phyloP scores from a whole-genome alignment of 2,329 filamentous ascomycete species.

The Sporothrix euskadiensis region DNA sequence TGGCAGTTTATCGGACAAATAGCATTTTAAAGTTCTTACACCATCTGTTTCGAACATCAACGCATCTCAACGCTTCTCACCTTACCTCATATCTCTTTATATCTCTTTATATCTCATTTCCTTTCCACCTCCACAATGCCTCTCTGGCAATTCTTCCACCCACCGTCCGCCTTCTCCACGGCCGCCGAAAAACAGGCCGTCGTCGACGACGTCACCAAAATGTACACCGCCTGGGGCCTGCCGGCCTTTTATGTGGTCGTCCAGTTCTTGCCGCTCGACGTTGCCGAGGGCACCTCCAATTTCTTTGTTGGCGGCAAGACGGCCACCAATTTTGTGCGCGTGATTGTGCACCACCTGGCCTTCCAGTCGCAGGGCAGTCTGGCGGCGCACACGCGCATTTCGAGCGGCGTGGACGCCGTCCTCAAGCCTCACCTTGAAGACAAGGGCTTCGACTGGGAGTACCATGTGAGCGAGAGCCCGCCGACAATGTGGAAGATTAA shows the following conservation, averaged over 20 bases:
- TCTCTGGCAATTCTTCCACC: constrained; percentile 47
- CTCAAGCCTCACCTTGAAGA: constrained; percentile 46
- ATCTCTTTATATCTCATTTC: not conserved
- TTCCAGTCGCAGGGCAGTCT: constrained; percentile 22
- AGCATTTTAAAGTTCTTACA: not conserved
- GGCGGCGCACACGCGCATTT: constrained; percentile 15
- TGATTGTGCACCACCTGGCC: constrained; percentile 30
- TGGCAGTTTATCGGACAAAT: not conserved
- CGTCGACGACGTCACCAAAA: constrained; percentile 40
- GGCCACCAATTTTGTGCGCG: constrained; percentile 27
- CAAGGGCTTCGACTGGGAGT: constrained; percentile 49
- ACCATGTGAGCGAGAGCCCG: constrained; percentile 46
- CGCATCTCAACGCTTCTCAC: not conserved
- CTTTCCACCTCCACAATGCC: constrained; percentile 40
- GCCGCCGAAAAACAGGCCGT: constrained; percentile 38
- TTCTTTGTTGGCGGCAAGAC: constrained; percentile 21
- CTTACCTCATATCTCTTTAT: not conserved
- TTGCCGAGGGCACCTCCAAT: constrained; percentile 5
- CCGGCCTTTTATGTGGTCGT: constrained; percentile 50
- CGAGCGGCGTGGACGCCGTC: constrained; percentile 36
- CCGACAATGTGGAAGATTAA: constrained; percentile 48
- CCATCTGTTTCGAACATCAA: not conserved
- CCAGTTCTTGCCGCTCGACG: constrained; percentile 41
- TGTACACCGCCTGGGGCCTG: constrained; percentile 37
- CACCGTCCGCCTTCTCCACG: constrained; percentile 40